phyloP scores from a whole-genome alignment of 2,329 filamentous ascomycete genomes.

The Purpureocillium lavendulum region DNA sequence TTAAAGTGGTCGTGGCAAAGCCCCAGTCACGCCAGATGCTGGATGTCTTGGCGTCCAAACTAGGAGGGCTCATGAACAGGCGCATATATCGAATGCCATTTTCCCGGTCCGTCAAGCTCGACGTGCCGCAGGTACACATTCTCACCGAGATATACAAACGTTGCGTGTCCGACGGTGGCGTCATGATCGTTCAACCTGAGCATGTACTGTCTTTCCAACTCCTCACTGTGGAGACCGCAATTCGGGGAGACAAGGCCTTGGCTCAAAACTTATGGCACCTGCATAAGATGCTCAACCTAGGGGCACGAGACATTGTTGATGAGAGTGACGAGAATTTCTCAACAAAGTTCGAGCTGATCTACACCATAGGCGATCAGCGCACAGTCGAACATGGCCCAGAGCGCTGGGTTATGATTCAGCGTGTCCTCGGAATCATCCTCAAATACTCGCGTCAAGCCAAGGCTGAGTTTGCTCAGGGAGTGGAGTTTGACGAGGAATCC shows the following conservation, averaged over 20 bases:
- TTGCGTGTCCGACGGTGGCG: conserved; percentile 37
- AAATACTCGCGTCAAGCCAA: conserved; percentile 20
- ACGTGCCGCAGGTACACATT: conserved; percentile 13
- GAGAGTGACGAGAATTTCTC: conserved; percentile 56
- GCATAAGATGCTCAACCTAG: conserved; percentile 31
- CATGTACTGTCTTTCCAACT: conserved; percentile 54
- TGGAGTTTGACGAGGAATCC: conserved; percentile 27
- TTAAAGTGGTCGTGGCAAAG: conserved; percentile 47
- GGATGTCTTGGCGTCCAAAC: conserved; percentile 42
- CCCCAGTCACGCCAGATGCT: conserved; percentile 50
- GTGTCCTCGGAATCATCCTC: conserved; percentile 36
- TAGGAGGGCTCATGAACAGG: conserved; percentile 41
- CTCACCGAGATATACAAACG: conserved; percentile 31
- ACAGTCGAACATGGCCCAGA: conserved; percentile 40
- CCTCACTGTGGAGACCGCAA: conserved; percentile 41
- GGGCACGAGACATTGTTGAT: conserved; percentile 48
- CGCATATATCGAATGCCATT: conserved; percentile 16
- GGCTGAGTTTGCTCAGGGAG: conserved; percentile 19
- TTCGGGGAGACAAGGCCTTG: conserved; percentile 15
- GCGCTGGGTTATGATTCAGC: conserved; percentile 47
- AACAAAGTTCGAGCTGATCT: conserved; percentile 50
- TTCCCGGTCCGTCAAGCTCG: conserved; percentile 20
- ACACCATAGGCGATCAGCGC: conserved; percentile 46
- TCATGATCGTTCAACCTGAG: conserved; percentile 53
- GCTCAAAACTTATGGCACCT: conserved; percentile 26